These are phyloP conservation scores for Evansstolkia leycettana DNA, from an alignment of 495 filamentous ascomycete genomes.

Conservation along the genomic window DNA sequence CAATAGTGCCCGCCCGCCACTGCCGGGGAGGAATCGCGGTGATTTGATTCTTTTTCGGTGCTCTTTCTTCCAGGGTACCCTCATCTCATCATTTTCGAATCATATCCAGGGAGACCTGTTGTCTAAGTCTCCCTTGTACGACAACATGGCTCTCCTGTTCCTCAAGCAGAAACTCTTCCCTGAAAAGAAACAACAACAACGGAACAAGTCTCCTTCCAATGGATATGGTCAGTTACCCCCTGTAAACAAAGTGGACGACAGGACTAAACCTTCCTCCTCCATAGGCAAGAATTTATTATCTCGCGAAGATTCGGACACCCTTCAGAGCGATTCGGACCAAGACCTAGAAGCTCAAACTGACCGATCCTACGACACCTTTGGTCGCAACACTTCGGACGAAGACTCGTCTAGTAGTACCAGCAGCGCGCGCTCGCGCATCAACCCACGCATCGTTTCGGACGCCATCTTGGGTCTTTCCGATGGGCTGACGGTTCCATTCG, in stretches of 20 bases:
- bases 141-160: slow-evolving; percentile 29
- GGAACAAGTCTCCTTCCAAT: slow-evolving; percentile 9
- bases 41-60: too few species aligned
- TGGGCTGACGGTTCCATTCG: slow-evolving; percentile 46
- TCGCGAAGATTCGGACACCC: slow-evolving; percentile 19
- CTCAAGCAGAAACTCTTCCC: slow-evolving; percentile 33
- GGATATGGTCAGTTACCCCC: slow-evolving; percentile 6
- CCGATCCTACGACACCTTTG: slow-evolving; percentile 32
- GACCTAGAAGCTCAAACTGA: slow-evolving; percentile 25
- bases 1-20: too few species aligned
- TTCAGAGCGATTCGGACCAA: slow-evolving; percentile 15
- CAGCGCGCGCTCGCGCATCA: slow-evolving; percentile 26
- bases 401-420: slow-evolving; percentile 12
- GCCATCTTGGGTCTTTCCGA: slow-evolving; percentile 49
- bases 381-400: slow-evolving; percentile 10
- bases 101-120: background rate
- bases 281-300: slow-evolving; percentile 26
- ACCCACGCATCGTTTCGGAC: slow-evolving; percentile 43
- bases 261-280: background rate
- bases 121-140: too few species aligned
- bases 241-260: background rate
- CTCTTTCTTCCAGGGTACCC: background rate
- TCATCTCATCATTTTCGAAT: too few species aligned
- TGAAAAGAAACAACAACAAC: slow-evolving; percentile 5
- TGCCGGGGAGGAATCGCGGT: too few species aligned